These are phyloP conservation scores for Geotrichum cucujoidarum DNA, from an alignment of 1,139 yeast genomes.

Conservation along the genomic window DNA sequence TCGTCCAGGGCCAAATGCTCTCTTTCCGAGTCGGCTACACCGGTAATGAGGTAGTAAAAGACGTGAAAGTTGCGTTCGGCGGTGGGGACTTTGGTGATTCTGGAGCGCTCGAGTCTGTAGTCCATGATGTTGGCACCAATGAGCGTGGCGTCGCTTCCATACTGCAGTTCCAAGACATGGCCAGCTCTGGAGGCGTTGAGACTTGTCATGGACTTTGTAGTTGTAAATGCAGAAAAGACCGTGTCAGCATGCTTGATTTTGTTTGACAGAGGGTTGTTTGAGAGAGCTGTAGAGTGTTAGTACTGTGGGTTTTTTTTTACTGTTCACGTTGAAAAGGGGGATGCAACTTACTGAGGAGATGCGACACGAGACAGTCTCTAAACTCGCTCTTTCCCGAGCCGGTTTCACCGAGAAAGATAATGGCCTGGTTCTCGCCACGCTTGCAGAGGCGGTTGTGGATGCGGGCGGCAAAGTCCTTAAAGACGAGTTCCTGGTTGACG, in stretches of 20 bases:
- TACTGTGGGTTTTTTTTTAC: not conserved
- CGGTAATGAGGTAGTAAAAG: constrained; percentile 40
- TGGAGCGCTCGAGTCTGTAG: constrained; percentile 40
- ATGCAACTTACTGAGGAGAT: constrained; percentile 32
- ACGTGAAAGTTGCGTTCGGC: constrained; percentile 43
- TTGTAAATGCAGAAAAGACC: constrained; percentile 39
- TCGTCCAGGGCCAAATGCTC: constrained; percentile 37
- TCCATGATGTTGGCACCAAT: constrained; percentile 40
- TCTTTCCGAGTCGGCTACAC: constrained; percentile 39
- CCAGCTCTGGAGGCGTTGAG: constrained; percentile 39
- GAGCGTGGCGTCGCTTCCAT: constrained; percentile 37
- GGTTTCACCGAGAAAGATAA: constrained; percentile 40
- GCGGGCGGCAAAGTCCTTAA: constrained; percentile 39
- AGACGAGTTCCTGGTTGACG: constrained; percentile 39
- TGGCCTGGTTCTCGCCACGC: constrained; percentile 40
- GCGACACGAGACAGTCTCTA: constrained; percentile 33
- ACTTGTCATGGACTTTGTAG: constrained; percentile 38
- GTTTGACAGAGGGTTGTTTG: constrained; percentile 38
- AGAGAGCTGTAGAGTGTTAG: constrained; percentile 29
- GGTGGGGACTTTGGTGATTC: constrained; percentile 41
- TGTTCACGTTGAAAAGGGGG: not conserved
- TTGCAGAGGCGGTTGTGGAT: constrained; percentile 38
- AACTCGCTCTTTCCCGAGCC: constrained; percentile 42
- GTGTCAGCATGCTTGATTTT: constrained; percentile 37
- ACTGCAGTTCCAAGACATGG: constrained; percentile 40